phyloP scores from a whole-genome alignment of 2,329 filamentous ascomycete species.

The Onygena corvina region DNA sequence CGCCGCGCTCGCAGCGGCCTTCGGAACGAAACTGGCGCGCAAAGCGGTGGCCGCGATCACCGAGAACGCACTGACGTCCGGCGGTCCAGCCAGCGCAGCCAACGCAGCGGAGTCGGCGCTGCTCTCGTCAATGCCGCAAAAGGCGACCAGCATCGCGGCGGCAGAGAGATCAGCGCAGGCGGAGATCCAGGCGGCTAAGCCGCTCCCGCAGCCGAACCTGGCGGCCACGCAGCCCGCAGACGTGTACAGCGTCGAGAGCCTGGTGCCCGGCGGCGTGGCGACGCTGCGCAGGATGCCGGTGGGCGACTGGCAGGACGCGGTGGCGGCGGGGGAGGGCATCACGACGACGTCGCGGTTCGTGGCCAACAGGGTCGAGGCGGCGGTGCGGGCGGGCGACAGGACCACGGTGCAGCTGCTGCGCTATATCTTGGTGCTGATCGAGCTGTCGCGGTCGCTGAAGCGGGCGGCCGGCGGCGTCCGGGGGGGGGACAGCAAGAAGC shows the following conservation, averaged over 20 bases:
- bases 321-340: slow-evolving; percentile 27
- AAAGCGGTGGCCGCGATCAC: slow-evolving; percentile 38
- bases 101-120: slow-evolving; percentile 34
- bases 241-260: slow-evolving; percentile 34
- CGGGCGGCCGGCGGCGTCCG: slow-evolving; percentile 18
- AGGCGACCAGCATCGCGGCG: slow-evolving; percentile 23
- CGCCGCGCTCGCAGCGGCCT: slow-evolving; percentile 37
- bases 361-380: slow-evolving; percentile 30
- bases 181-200: slow-evolving; percentile 36
- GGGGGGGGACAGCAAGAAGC: slow-evolving; percentile 29
- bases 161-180: slow-evolving; percentile 28
- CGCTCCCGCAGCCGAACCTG: slow-evolving; percentile 34
- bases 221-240: slow-evolving; percentile 33
- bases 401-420: slow-evolving; percentile 35
- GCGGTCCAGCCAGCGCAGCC: slow-evolving; percentile 25
- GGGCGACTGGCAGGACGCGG: slow-evolving; percentile 33
- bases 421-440: slow-evolving; percentile 35
- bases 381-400: slow-evolving; percentile 30
- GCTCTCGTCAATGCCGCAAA: slow-evolving; percentile 31
- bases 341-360: slow-evolving; percentile 35
- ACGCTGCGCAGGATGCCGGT: slow-evolving; percentile 35
- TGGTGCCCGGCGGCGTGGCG: slow-evolving; percentile 32
- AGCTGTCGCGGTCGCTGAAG: slow-evolving; percentile 30
- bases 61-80: slow-evolving; percentile 38
- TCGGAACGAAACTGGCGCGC: slow-evolving; percentile 40